Conservation (phyloP, 345 rosid species). For the Pseudoturritis turrita region DNA sequence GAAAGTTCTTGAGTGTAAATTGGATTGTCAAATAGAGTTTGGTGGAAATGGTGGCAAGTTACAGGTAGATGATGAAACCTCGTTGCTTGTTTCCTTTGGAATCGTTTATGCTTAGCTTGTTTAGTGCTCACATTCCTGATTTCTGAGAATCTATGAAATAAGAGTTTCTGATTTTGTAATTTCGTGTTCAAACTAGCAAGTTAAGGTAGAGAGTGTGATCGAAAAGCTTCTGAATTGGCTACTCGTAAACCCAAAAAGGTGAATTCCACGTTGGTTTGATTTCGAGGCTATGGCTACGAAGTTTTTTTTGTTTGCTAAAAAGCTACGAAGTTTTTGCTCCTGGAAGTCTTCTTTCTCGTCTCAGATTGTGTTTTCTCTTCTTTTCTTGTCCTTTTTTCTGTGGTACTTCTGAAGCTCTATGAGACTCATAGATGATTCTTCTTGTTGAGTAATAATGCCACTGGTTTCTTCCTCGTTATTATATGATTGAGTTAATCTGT, state of each 20-base stretch:
- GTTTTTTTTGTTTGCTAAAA: too few relatives aligned
- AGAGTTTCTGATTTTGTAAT: background rate
- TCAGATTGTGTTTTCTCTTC: background rate
- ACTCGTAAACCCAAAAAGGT: too few relatives aligned
- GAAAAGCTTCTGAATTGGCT: background rate
- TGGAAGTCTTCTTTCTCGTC: background rate
- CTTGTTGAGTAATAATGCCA: background rate
- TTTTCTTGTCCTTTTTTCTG: background rate
- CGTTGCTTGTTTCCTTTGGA: background rate
- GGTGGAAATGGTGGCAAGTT: conserved; percentile 88
- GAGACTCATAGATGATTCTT: background rate
- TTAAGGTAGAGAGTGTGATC: background rate
- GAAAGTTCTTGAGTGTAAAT: conserved; percentile 57
- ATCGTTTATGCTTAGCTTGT: background rate
- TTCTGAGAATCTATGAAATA: background rate
- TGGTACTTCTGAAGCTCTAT: background rate
- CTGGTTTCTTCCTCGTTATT: background rate
- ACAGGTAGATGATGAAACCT: conserved; percentile 39
- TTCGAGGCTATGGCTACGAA: too few relatives aligned
- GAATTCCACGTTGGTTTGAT: too few relatives aligned
- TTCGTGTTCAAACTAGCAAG: background rate
- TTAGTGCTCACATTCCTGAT: background rate
- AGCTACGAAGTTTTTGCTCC: too few relatives aligned
- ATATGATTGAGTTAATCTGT: background rate
- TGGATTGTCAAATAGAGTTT: conserved; percentile 58